Evolutionary conservation across 805 yeast genomes (phyloP), one percentile per base, ranked within the genome.

Genomic region (Starmerella ratchasimensis): DNA sequence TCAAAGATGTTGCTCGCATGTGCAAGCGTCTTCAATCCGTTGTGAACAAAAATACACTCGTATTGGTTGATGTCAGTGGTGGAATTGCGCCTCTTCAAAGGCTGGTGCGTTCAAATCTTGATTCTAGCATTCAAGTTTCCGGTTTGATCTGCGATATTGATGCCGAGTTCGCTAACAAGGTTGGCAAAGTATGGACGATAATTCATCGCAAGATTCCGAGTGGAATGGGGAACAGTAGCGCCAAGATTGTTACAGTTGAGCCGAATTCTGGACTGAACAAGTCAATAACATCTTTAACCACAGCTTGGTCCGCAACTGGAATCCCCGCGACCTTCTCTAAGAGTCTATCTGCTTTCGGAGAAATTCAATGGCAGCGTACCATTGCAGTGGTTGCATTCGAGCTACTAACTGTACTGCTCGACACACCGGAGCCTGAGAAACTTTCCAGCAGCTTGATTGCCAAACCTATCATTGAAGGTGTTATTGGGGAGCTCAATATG

Each of bases 381-480:
- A 66, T 83, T 38, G 82, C 93, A 7, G 68, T 72, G 39, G 71
- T 83, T 29, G 76, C 84, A 17, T 72, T 84, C 53, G 80, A 78
- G 55, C 83, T 94, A 4, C 61, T 84, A 31, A 63, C 82, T 24
- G 67, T 84, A 18, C 52, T 81, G 9, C 74, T 86, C 51, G 94
- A 83, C 57, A 69, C 71, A 41, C 72, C 78, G 4, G 66, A 61
- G 45, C 83, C 93, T 2, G 61, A 59, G 26, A 58, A 67, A 36
- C 63, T 86, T 36, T 61, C 67, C 24, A 61, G 65, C 27, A 82
- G 80, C 55, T 78, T 83, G 32, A 64, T 84, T 43, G 88, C 93
- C 21, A 81, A 81, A 55, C 96, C 95, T 8, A 64, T 86, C 43
- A 67, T 82, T 17, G 70, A 81, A 15, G 96, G 96, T 2, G 62